Evolutionary conservation across 345 rosid genomes (phyloP).

Genomic region (Gossypium longicalyx): DNA sequence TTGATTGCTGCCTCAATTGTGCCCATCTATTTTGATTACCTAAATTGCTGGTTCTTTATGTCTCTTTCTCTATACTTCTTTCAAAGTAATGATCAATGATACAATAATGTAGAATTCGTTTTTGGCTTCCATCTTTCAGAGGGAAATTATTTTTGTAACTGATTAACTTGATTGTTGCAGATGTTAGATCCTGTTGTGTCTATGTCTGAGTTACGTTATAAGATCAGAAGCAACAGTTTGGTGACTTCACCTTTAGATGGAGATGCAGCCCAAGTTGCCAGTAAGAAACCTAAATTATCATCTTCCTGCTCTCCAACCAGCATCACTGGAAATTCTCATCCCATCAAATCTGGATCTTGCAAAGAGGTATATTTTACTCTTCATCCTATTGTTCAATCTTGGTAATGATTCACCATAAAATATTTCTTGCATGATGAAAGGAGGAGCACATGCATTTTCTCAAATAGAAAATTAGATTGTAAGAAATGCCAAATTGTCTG

Average conservation of each 20-base stretch:
- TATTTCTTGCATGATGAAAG: background rate
- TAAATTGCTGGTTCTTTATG: background rate
- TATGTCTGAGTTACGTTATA: slow-evolving; percentile 27
- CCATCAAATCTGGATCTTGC: slow-evolving; percentile 22
- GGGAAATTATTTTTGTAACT: background rate
- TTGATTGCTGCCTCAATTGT: background rate
- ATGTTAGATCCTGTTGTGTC: slow-evolving; percentile 42
- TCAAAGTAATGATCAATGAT: background rate
- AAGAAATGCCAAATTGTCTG: background rate
- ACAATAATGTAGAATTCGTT: background rate
- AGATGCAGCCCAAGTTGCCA: slow-evolving; percentile 17
- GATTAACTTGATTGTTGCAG: slow-evolving; percentile 27
- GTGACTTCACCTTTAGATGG: slow-evolving; percentile 10
- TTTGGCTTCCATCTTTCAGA: background rate
- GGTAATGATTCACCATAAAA: background rate
- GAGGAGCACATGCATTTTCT: background rate
- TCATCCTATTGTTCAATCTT: background rate
- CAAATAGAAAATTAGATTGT: background rate
- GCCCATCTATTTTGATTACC: background rate
- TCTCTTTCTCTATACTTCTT: background rate
- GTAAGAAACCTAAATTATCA: slow-evolving; percentile 30
- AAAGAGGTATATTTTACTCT: slow-evolving; percentile 24
- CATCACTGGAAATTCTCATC: slow-evolving; percentile 13
- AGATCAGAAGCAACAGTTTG: slow-evolving; percentile 26
- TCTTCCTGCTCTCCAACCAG: slow-evolving; percentile 24